Evolutionary conservation across 768 basidiomycete genomes (phyloP), one percentile per base, ranked within the genome.

Genomic region (Rhizopogon sp.): DNA sequence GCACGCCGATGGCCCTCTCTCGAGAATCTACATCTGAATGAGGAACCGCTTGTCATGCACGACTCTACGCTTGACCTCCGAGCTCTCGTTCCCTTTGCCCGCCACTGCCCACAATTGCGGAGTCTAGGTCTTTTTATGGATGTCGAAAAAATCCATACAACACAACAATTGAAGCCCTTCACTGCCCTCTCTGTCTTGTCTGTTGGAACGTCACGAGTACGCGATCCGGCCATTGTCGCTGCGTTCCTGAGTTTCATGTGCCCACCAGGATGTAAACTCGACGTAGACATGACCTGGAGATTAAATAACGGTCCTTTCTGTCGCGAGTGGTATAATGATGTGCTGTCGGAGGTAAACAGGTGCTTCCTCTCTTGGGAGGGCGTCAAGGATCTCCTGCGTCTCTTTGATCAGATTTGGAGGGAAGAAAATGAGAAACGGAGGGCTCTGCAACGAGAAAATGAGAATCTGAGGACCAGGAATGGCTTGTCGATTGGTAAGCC

Each of bases 211-310:
- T 84, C 82, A 16, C 65, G 67, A 47, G 74, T 81, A 28, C 44
- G 62, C 1, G 74, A 80, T 10, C 64, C 74, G 5, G 74, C 70
- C 4, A 60, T 74, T 0, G 76, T 79, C 29, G 76, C 83, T 17
- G 70, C 80, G 10, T 84, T 80, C 59, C 70, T 87, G 53, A 79
- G 79, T 59, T 75, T 74, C 17, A 60, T 87, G 3, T 75, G 77
- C 39, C 80, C 82, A 0, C 60, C 73, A 2, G 62, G 63, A 3
- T 81, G 77, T 60, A 49, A 39, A 7, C 50, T 84, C 9, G 73
- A 75, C 35, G 68, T 65, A 29, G 83, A 82, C 0, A 69, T 82
- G 43, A 80, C 76, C 9, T 84, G 82, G 83, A 57, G 55, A 16
- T 62, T 63, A 49, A 61, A 58, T 54, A 59, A 62, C 14, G 9